phyloP scores from a whole-genome alignment of 352 stramenopile species.

The Pythium sukuiense region DNA sequence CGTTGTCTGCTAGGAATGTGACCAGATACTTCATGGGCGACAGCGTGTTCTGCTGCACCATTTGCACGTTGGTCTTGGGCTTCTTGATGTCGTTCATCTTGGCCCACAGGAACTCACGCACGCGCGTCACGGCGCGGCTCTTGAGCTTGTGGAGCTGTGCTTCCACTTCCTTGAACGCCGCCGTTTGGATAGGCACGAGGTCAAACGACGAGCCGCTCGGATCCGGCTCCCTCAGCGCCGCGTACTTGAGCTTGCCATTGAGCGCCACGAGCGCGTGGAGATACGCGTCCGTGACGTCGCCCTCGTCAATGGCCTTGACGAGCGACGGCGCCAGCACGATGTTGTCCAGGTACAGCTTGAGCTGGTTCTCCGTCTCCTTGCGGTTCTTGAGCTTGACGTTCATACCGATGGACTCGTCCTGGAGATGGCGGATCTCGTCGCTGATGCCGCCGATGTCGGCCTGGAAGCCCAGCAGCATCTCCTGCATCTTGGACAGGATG shows the following conservation, averaged over 20 bases:
- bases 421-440: slow-evolving; percentile 96
- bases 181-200: slow-evolving; percentile 87
- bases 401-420: slow-evolving; percentile 94
- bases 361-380: slow-evolving; percentile 89
- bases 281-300: slow-evolving; percentile 93
- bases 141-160: slow-evolving; percentile 91
- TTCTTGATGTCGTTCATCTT: slow-evolving; percentile 94
- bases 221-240: slow-evolving; percentile 56
- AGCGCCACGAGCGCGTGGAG: slow-evolving; percentile 93
- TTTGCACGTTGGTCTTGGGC: slow-evolving; percentile 98
- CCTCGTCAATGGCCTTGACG: slow-evolving; percentile 91
- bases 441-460: slow-evolving; percentile 96
- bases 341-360: slow-evolving; percentile 95
- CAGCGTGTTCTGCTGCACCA: slow-evolving; percentile 97
- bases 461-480: slow-evolving; percentile 98
- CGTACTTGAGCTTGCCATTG: slow-evolving; percentile 92
- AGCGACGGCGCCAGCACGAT: slow-evolving; percentile 95
- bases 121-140: slow-evolving; percentile 63
- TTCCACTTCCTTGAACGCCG: slow-evolving; percentile 92
- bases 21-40: slow-evolving; percentile 96
- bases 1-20: slow-evolving; percentile 93
- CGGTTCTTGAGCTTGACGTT: slow-evolving; percentile 96
- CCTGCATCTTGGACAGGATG: slow-evolving; percentile 96
- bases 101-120: slow-evolving; percentile 93
- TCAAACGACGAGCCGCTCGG: slow-evolving; percentile 78